Percentiles rank a stretch among this genome's conserved stretches.
phyloP scores from a whole-genome alignment of 306 rosid species.

The Vachellia collinsii region DNA sequence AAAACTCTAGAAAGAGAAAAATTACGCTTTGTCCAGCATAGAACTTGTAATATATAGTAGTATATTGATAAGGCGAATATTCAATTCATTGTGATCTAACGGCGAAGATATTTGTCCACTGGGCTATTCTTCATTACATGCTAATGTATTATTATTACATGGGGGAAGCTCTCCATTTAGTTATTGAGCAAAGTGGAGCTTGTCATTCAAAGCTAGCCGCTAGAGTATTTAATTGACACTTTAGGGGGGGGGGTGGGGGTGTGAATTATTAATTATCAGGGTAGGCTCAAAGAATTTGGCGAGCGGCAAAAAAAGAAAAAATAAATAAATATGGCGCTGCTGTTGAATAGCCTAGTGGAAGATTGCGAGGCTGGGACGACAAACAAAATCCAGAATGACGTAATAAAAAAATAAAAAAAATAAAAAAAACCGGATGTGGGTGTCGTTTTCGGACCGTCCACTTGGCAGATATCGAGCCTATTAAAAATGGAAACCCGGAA shows the following conservation, averaged over 20 bases:
- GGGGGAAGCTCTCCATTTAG: too few relatives aligned
- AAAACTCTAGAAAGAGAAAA: too few relatives aligned
- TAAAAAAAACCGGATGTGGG: too few relatives aligned
- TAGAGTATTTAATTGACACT: not conserved
- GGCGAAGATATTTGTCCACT: too few relatives aligned
- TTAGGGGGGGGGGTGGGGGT: not conserved
- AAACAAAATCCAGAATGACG: too few relatives aligned
- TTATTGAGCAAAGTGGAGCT: not conserved
- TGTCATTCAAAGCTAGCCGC: not conserved
- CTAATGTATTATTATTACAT: not conserved
- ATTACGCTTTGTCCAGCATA: too few relatives aligned
- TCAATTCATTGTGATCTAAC: not conserved
- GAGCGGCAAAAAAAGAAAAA: not conserved
- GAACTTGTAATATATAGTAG: too few relatives aligned
- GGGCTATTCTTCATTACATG: not conserved
- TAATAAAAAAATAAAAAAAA: not conserved
- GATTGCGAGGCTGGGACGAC: not conserved
- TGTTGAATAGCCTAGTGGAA: not conserved
- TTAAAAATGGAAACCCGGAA: slow-evolving; percentile 30
- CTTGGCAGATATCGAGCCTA: slow-evolving; percentile 14
- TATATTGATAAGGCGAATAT: too few relatives aligned
- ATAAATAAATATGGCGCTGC: not conserved
- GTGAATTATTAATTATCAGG: not conserved
- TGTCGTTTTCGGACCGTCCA: slow-evolving; percentile 46
- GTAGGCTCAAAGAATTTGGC: not conserved